Base-by-base conservation (phyloP, 768 basidiomycete genomes). In the Scleroderma citrinum region DNA sequence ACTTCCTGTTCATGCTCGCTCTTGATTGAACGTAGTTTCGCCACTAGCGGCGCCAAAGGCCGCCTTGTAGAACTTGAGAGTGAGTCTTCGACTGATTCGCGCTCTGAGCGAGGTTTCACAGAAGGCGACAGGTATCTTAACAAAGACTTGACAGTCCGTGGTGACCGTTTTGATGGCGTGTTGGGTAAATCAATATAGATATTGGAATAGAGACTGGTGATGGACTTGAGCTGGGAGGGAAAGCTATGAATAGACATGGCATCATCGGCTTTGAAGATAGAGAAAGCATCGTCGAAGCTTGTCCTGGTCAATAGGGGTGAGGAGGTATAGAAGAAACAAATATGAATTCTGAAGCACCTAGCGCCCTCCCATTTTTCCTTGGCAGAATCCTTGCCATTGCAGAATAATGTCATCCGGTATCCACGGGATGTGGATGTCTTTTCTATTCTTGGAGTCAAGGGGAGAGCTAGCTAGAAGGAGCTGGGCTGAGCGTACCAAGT, bases 341-440 rank as follows among this genome's bases (percentile, higher is more conserved):
- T 19, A 21, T 2, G 12, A 34, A n/a, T 40, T 7, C 26, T 14
- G 20, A 50, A 59, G 17, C 56, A 81, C 80, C 78, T 76, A 32
- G 92, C 82, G 11, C 96, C 96, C 37, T 95, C 90, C 96, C 96
- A 99, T 56, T 88, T 82, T 62, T 92, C 92, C 57, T 86, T 84
- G 14, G 75, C 72, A 1, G 79, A 59, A 60, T 94, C 83, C 51
- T 81, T 87, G 14, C 88, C 87, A 1, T 75, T 69, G 29, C 83
- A 85, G 62, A 96, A 98, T 30, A 98, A 64, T 0, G 84, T 83
- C 87, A 94, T 92, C 47, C 74, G 76, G 67, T 94, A 97, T 1
- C 92, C 93, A 56, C 81, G 76, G 1, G 83, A 69, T 5, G 76
- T 76, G 1, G 84, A 80, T 31, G 71, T 75, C 58, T 88, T 89